Base-by-base conservation (phyloP, 2,329 filamentous ascomycete species). In the Scedosporium apiospermum region DNA sequence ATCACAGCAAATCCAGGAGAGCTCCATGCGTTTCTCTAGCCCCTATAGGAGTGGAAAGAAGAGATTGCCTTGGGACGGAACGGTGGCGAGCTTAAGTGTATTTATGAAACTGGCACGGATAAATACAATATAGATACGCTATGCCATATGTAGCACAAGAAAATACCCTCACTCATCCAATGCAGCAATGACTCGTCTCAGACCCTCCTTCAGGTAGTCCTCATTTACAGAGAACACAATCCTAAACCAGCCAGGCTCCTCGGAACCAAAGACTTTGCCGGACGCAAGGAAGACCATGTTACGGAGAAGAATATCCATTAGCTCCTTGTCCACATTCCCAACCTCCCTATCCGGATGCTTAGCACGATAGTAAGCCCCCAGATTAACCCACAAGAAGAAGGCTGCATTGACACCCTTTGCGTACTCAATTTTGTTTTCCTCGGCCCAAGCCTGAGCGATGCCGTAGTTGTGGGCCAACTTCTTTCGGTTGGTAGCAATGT, bases 371-470 rank as follows among this genome's bases (percentile, higher is more conserved):
- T 65, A 68, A 18, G 67, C 66, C 2, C 74, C 72, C 1, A 85
- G 71, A 66, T 84, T 72, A 2, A 80, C 71, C 80, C 81, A 85
- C 1, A 85, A 67, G 66, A 84, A 85, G 67, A 84, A 83, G 0
- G 76, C 81, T 0, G 82, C 81, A 64, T 83, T 83, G 4, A 72
- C 74, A 0, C 79, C 79, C 0, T 74, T 69, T 0, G 77, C 73
- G 65, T 82, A 82, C 14, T 73, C 69, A 21, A 84, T 78, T 1
- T 69, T 69, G 14, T 79, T 70, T 3, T 71, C 65, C 14, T 69
- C 69, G 1, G 81, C 72, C 66, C 73, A 77, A 0, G 59, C 49
- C 0, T 71, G 73, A 0, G 76, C 73, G 21, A 74, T 71, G 2
- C 68, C 69, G 65, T 82, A 79, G 3, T 74, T 71, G 3, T 72